A percentile compares a stretch with the other conserved stretches of the same genome.
These are phyloP conservation scores for Nitzschia inconspicua DNA, from an alignment of 108 stramenopile species.

Conservation along the genomic window DNA sequence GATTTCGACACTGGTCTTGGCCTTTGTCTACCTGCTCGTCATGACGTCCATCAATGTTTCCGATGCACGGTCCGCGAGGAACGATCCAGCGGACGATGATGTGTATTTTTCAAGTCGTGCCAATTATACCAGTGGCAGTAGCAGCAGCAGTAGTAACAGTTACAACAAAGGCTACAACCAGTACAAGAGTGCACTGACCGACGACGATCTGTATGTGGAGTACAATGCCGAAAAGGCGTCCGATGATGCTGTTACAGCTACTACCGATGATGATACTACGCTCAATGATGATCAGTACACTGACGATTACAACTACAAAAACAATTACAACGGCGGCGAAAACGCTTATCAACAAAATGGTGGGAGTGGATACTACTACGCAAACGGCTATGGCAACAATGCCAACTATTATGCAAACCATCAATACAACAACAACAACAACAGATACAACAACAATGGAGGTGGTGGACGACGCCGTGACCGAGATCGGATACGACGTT, in stretches of 20 bases:
- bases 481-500: too few species aligned
- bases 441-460: neutral
- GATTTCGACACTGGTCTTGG: conserved; percentile 33
- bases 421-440: conserved; percentile 3
- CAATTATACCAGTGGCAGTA: neutral
- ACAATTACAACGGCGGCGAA: neutral
- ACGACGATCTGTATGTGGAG: conserved; percentile 12
- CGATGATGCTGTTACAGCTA: neutral
- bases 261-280: neutral
- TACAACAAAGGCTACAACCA: neutral
- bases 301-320: neutral
- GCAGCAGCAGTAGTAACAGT: neutral
- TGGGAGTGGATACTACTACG: too few species aligned
- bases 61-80: conserved; percentile 13
- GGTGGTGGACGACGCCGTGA: too few species aligned
- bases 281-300: neutral
- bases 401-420: neutral
- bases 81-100: neutral
- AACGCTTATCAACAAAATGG: neutral
- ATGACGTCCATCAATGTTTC: conserved; percentile 38
- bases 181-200: neutral
- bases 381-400: neutral
- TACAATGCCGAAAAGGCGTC: neutral
- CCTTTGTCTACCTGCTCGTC: conserved; percentile 40
- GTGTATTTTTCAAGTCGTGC: neutral